phyloP scores from a whole-genome alignment of 805 yeast species.

The Spathaspora hagerdaliae region DNA sequence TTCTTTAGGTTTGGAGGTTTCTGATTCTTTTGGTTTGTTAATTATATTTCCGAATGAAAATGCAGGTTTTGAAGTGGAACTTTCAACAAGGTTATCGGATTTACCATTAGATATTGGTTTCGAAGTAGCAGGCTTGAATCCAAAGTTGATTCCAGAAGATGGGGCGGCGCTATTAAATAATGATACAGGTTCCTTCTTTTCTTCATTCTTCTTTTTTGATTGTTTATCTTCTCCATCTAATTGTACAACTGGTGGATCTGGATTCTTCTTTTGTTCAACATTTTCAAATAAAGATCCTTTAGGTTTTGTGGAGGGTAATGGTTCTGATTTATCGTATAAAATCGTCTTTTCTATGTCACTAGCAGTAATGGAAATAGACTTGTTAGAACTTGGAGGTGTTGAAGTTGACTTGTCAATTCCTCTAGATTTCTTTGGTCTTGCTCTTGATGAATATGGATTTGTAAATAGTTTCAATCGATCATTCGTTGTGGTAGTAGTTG shows the following conservation, averaged over 20 bases:
- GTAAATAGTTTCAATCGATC: conserved; percentile 4
- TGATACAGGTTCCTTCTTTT: background rate
- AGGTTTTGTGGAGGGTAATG: conserved; percentile 10
- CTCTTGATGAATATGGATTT: conserved; percentile 4
- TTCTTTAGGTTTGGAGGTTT: background rate
- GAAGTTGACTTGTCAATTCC: conserved; percentile 1
- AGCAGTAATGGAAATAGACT: conserved; percentile 19
- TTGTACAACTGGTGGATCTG: too few relatives aligned
- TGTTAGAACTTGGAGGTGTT: conserved; percentile 3
- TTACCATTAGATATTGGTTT: background rate
- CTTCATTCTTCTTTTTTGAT: background rate
- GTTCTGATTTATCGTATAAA: conserved; percentile 28
- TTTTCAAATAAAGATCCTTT: background rate
- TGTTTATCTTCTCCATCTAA: background rate
- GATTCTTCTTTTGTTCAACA: background rate
- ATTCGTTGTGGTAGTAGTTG: background rate
- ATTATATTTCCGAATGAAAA: background rate
- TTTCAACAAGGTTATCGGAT: background rate
- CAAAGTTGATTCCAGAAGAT: background rate
- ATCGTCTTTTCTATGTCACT: conserved; percentile 35
- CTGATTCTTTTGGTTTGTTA: background rate
- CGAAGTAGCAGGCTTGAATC: background rate
- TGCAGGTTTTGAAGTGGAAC: background rate
- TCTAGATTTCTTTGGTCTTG: conserved; percentile 3
- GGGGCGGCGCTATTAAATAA: background rate